A percentile compares a stretch with the other conserved stretches of the same genome.
Evolutionary conservation across 345 rosid species (phyloP).

Genomic region (Firmiana major): DNA sequence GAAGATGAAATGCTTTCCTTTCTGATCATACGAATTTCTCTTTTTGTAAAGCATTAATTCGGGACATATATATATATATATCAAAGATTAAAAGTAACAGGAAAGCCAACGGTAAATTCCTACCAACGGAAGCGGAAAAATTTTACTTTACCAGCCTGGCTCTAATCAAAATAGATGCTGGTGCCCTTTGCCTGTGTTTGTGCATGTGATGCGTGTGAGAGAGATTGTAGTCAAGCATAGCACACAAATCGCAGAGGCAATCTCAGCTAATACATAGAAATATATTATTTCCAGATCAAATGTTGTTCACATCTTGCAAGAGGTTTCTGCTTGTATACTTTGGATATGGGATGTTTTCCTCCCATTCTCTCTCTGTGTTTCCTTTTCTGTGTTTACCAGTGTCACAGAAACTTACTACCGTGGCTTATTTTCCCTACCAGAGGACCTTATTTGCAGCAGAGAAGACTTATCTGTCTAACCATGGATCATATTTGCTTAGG

Average conservation of each 20-base stretch:
- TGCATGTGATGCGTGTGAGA: too few species aligned
- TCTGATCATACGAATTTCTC: background rate
- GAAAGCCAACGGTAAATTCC: too few species aligned
- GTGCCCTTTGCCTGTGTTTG: background rate
- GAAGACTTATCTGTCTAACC: background rate
- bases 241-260: background rate
- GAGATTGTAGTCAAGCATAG: too few species aligned
- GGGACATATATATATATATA: too few species aligned
- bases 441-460: background rate
- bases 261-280: background rate
- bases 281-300: constrained; percentile 7
- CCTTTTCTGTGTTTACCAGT: background rate
- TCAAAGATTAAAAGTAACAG: too few species aligned
- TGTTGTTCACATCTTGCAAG: background rate
- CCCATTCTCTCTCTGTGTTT: background rate
- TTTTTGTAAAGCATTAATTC: background rate
- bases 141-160: too few species aligned
- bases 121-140: too few species aligned
- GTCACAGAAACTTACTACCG: background rate
- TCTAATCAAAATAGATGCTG: background rate
- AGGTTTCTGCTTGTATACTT: background rate
- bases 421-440: background rate
- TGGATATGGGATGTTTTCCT: background rate
- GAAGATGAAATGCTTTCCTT: too few species aligned
- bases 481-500: background rate